Percentiles rank a stretch among this genome's conserved stretches.
phyloP scores from a whole-genome alignment of 352 stramenopile species.

The Peronospora farinosa region DNA sequence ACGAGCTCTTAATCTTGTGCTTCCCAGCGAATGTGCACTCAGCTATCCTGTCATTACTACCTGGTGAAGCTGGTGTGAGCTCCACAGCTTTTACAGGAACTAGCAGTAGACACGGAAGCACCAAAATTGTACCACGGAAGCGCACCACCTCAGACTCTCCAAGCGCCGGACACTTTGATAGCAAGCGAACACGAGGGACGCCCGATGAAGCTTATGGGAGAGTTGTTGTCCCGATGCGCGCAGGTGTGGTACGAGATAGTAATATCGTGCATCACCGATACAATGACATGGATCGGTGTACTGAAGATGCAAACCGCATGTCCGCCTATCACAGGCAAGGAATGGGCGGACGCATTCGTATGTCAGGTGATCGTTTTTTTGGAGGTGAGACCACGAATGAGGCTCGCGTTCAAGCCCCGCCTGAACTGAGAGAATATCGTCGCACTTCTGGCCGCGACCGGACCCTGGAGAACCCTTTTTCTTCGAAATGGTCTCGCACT shows the following conservation, averaged over 20 bases:
- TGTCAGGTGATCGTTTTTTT: slow-evolving; percentile 16
- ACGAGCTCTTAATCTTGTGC: slow-evolving; percentile 49
- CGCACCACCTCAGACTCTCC: slow-evolving; percentile 24
- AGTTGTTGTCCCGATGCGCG: slow-evolving; percentile 4
- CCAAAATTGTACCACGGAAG: slow-evolving; percentile 18
- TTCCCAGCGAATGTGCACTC: slow-evolving; percentile 71
- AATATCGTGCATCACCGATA: slow-evolving; percentile 12
- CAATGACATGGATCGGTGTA: slow-evolving; percentile 14
- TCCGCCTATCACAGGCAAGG: slow-evolving; percentile 23
- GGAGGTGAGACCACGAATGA: slow-evolving; percentile 16
- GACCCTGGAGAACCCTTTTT: slow-evolving; percentile 20
- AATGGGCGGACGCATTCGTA: slow-evolving; percentile 21
- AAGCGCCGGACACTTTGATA: slow-evolving; percentile 14
- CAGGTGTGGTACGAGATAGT: slow-evolving; percentile 1
- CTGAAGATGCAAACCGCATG: slow-evolving; percentile 15
- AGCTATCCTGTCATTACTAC: slow-evolving; percentile 63
- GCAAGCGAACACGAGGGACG: slow-evolving; percentile 27
- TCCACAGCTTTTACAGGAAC: slow-evolving; percentile 8
- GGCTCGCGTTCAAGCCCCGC: slow-evolving; percentile 19
- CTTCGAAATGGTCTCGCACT: slow-evolving; percentile 23
- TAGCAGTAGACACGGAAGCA: slow-evolving; percentile 13
- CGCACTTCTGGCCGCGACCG: slow-evolving; percentile 10
- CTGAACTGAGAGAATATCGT: slow-evolving; percentile 18
- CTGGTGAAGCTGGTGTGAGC: slow-evolving; percentile 18
- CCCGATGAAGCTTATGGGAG: slow-evolving; percentile 18